phyloP scores from a whole-genome alignment of 2,329 filamentous ascomycete species.

The Acrodontium crateriforme region DNA sequence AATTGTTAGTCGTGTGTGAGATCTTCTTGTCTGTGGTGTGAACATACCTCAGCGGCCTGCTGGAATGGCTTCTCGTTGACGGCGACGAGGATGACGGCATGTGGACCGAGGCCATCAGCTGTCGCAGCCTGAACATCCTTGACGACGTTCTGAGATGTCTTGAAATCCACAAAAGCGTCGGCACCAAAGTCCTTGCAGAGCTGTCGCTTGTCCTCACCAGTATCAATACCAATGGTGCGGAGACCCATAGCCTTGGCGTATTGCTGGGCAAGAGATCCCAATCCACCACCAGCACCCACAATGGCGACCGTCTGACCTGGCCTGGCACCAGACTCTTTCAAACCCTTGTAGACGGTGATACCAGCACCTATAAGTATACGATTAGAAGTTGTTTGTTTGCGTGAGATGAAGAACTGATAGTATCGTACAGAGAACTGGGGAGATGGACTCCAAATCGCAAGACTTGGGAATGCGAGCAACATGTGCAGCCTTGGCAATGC shows the following conservation, averaged over 20 bases:
- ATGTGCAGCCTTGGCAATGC: constrained; percentile 73
- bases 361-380: constrained; percentile 27
- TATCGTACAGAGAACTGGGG: constrained; percentile 75
- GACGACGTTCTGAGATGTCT: constrained; percentile 60
- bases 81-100: constrained; percentile 76
- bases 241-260: constrained; percentile 88
- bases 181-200: constrained; percentile 60
- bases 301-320: constrained; percentile 71
- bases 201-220: constrained; percentile 64
- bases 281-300: constrained; percentile 72
- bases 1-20: not conserved
- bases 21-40: not conserved
- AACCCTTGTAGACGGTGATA: constrained; percentile 80
- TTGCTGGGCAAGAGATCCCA: constrained; percentile 68
- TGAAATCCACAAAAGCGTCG: constrained; percentile 65
- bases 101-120: constrained; percentile 66
- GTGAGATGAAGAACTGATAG: constrained; percentile 26
- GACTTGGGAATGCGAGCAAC: constrained; percentile 71
- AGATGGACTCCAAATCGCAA: constrained; percentile 59
- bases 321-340: constrained; percentile 65
- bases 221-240: constrained; percentile 66
- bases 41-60: constrained; percentile 55
- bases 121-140: constrained; percentile 73
- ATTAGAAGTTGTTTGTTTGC: too few relatives aligned
- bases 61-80: constrained; percentile 88